Base-by-base conservation (phyloP, 2,329 filamentous ascomycete species). In the Cordyceps cateniannulata region DNA sequence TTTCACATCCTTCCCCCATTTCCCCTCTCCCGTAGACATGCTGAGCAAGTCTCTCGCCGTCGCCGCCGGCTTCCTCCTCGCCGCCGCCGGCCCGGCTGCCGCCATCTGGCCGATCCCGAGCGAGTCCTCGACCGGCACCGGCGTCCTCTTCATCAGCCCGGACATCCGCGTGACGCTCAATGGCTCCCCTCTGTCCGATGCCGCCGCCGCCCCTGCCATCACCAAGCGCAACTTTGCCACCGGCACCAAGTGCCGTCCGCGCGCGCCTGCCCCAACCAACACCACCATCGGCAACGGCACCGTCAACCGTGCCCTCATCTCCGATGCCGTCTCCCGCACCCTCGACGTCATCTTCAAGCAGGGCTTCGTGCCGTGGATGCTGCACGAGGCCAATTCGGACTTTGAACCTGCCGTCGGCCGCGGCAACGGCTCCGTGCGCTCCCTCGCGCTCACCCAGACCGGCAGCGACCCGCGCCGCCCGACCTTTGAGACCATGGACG, bases 311-410 rank as follows among this genome's bases (percentile, higher is more conserved):
- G 40, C 16, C 3, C 40, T 14, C 29, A 81, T 87, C 53, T 76
- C 79, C 65, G 79, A 75, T 29, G 85, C 77, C 38, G 75, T 87
- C 22, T 78, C 79, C n/a, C 81, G 88, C 51, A 79, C 87, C 10
- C 76, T 86, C 65, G 72, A 80, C 27, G 83, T 80, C 61, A 84
- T 93, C 60, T 88, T 92, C 73, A 74, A 82, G 27, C 77, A 87
- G 62, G 85, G 83, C 66, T 85, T 93, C 63, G 82, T 91, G 16
- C 90, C 91, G 0, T 95, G 90, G 90, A 91, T 87, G 75, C 83
- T 95, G 59, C 81, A 88, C 64, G 79, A 82, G 24, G 82, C 87
- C 38, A 80, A 85, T 69, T 47, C 53, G 7, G 42, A 56, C 42
- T 56, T 32, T 12, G 53, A 56, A 25, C 53, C 53, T 7, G 82